phyloP scores from a whole-genome alignment of 352 stramenopile genomes.

The Phytopythium chamaehyphon region DNA sequence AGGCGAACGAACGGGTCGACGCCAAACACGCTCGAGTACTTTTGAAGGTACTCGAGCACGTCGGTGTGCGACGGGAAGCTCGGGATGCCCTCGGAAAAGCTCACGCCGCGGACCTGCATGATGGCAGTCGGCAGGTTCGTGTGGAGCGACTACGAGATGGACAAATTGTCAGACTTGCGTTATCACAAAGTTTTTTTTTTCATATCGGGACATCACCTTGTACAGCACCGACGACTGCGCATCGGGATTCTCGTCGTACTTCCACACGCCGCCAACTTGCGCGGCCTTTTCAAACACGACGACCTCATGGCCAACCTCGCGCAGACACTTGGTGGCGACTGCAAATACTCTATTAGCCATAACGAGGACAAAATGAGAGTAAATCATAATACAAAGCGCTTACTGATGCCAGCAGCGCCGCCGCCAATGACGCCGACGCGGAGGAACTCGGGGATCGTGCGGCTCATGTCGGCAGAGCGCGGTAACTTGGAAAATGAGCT shows the following conservation, averaged over 20 bases:
- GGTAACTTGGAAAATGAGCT: constrained; percentile 4
- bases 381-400: constrained; percentile 8
- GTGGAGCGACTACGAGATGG: constrained; percentile 70
- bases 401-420: constrained; percentile 72
- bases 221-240: constrained; percentile 57
- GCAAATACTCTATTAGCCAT: constrained; percentile 8
- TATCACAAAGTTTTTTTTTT: too few relatives aligned
- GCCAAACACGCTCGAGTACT: constrained; percentile 51
- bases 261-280: constrained; percentile 72
- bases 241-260: constrained; percentile 52
- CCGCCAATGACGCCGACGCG: constrained; percentile 70
- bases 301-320: constrained; percentile 59
- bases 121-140: constrained; percentile 77
- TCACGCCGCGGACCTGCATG: constrained; percentile 73
- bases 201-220: too few relatives aligned
- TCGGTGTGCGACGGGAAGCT: constrained; percentile 62
- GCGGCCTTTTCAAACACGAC: constrained; percentile 70
- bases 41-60: constrained; percentile 67
- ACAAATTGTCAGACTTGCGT: background rate
- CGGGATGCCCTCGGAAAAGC: constrained; percentile 44
- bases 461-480: background rate
- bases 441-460: background rate
- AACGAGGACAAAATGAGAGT: background rate
- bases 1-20: constrained; percentile 48
- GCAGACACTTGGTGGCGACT: constrained; percentile 73